Evolutionary conservation across 768 basidiomycete species (phyloP), one percentile per base, ranked within the genome.

Genomic region (Rickenella mellea): DNA sequence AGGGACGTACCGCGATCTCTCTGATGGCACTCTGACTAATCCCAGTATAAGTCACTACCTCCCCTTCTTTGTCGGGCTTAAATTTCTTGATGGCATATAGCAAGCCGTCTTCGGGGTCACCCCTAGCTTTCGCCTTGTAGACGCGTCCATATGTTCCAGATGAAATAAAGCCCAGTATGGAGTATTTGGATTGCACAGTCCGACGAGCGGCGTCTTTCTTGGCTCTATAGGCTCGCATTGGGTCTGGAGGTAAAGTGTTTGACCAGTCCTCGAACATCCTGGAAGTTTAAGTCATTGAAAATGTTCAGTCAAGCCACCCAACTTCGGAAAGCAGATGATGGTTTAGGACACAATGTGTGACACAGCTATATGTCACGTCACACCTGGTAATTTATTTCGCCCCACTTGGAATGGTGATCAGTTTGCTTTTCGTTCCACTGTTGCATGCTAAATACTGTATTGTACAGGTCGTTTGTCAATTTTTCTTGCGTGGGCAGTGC

Each of bases 41-140:
- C 2, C 94, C 96, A 8, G 94, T 97, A 59, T 98, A 99, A 0
- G 91, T 91, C 40, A 84, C 66, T 1, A 92, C 80, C 56, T 98
- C 96, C 17, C 94, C 94, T 65, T 99, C 96, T 62, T 98, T 98
- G 71, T 99, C 96, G 0, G 94, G 96, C 57, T 99, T 99, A 70
- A 98, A 98, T 62, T 98, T 99, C 71, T 99, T 99, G 67, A 99
- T 98, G 5, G 96, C 96, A 51, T 92, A 84, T 36, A 94, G 72
- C 48, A 66, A 69, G 2, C 70, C 76, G 30, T 82, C 79, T 12
- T 60, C 66, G 15, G 55, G 55, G 3, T 77, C 71, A 10, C 80
- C 83, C 35, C 75, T 67, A 54, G 83, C 84, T 55, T 80, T 76
- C 0, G 93, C 96, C 60, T 98, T 98, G 76, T 98, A 99, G 2